Conservation (phyloP, 805 yeast species). For the Wickerhamiella brachini region DNA sequence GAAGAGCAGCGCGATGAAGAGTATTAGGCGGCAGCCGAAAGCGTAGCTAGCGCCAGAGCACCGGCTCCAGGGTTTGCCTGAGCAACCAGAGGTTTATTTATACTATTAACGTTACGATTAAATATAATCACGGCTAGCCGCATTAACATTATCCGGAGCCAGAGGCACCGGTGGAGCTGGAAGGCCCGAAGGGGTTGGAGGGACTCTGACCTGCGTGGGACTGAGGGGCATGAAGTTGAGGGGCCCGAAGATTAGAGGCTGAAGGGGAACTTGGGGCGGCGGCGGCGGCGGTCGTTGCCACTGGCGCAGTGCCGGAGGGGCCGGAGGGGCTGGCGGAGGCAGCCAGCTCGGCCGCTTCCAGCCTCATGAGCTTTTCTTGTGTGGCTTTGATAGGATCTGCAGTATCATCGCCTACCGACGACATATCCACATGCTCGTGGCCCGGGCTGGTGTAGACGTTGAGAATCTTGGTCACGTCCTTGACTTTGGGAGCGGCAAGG, state of each 20-base stretch:
- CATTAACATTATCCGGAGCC: neutral
- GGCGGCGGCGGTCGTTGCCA: no score
- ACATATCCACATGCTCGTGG: neutral
- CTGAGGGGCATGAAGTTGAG: no score
- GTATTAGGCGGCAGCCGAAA: no score
- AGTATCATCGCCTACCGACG: neutral
- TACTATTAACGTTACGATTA: neutral
- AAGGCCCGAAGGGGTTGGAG: no score
- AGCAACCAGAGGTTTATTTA: neutral
- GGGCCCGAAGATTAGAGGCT: no score
- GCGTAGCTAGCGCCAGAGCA: no score
- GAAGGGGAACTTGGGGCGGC: no score
- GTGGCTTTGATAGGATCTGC: neutral
- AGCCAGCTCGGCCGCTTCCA: neutral
- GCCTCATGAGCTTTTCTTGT: neutral
- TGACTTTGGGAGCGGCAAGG: slow-evolving; percentile 54
- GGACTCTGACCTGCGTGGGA: no score
- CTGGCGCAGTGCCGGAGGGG: no score
- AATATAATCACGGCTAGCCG: neutral
- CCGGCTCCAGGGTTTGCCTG: no score
- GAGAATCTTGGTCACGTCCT: slow-evolving; percentile 73
- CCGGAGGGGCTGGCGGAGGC: no score
- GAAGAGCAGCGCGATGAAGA: no score
- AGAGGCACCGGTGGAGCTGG: neutral
- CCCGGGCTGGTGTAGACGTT: slow-evolving; percentile 28